Evolutionary conservation across 768 basidiomycete species (phyloP).

Genomic region (Hygrophorus pudorinus): DNA sequence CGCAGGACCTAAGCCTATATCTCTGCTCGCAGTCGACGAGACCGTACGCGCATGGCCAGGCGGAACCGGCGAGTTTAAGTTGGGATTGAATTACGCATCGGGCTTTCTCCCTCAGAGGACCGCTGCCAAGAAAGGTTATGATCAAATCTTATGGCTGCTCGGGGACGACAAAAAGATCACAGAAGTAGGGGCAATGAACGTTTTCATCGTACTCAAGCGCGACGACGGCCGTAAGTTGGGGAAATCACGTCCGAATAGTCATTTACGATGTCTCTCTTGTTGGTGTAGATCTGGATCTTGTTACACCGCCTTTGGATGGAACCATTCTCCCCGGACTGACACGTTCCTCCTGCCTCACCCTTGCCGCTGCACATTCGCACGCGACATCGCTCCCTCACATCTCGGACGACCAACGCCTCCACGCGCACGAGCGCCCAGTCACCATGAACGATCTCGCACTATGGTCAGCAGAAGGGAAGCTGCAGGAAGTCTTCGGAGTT

Average conservation of each 20-base stretch:
- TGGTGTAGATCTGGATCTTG: conserved; percentile 49
- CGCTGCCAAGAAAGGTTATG: conserved; percentile 60
- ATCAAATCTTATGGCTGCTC: conserved; percentile 72
- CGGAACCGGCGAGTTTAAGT: conserved; percentile 73
- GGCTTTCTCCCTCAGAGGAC: conserved; percentile 53
- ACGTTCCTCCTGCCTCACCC: conserved; percentile 59
- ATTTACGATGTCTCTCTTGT: not conserved
- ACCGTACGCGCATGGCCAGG: conserved; percentile 40
- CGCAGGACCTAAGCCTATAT: conserved; percentile 46
- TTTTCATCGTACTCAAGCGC: conserved; percentile 56
- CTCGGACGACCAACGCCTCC: conserved; percentile 24
- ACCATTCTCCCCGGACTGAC: conserved; percentile 92
- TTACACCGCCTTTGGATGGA: conserved; percentile 80
- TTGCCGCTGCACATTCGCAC: conserved; percentile 50
- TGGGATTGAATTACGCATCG: conserved; percentile 58
- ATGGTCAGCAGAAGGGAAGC: conserved; percentile 37
- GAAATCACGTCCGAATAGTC: not conserved
- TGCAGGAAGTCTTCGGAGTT: conserved; percentile 69
- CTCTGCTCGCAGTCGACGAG: conserved; percentile 31
- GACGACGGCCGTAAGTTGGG: conserved; percentile 43
- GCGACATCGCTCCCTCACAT: conserved; percentile 31
- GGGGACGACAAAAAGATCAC: conserved; percentile 42
- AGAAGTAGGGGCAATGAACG: conserved; percentile 74
- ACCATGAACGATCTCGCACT: conserved; percentile 45
- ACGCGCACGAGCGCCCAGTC: conserved; percentile 49